Evolutionary conservation across 1,284 basidiomycete species (phyloP), one percentile per base, ranked within the genome.

Genomic region (Cryptococcus maquisensis): DNA sequence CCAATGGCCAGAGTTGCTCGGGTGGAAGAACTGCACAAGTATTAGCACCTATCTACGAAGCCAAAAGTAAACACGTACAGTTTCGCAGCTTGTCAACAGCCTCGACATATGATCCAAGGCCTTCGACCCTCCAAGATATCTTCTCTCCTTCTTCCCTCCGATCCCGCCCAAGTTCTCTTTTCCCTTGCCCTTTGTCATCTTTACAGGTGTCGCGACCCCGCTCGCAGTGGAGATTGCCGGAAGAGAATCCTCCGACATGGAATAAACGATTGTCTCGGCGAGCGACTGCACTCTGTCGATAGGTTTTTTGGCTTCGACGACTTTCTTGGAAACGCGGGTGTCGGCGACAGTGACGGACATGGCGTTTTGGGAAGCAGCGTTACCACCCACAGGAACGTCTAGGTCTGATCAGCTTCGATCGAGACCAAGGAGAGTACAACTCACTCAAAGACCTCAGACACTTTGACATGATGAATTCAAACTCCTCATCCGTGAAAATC

Each of bases 81-180:
- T 87, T 72, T 99, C 96, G 6, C 88, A 91, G 59, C 90, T 94
- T 13, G 90, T 95, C 53, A 98, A 84, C 43, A 98, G 79, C 64
- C 86, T 86, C 62, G 91, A 87, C 24, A 98, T 79, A 23, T 91
- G 87, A 64, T 96, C 91, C 57, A 99, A 80, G 16, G 94, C 90
- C 68, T 84, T 88, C 4, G 88, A 93, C 8, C 96, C 95, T 0
- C 85, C 94, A 32, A 92, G 78, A 73, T 84, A 93, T 24, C 73
- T 68, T 60, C 51, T 61, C 62, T 49, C 74, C 73, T 12, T 65
- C 43, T 64, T 65, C 57, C 69, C 60, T 7, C 73, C 73, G 2
- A 71, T 73, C 2, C 62, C 69, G 4, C 68, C 65, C 15, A 74
- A 56, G 43, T 71, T 74, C 52, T 73, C 73, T 4, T 65, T 61